Evolutionary conservation across 2,329 filamentous ascomycete genomes (phyloP), one percentile per base, ranked within the genome.

Genomic region (Zymoseptoria crescenta): DNA sequence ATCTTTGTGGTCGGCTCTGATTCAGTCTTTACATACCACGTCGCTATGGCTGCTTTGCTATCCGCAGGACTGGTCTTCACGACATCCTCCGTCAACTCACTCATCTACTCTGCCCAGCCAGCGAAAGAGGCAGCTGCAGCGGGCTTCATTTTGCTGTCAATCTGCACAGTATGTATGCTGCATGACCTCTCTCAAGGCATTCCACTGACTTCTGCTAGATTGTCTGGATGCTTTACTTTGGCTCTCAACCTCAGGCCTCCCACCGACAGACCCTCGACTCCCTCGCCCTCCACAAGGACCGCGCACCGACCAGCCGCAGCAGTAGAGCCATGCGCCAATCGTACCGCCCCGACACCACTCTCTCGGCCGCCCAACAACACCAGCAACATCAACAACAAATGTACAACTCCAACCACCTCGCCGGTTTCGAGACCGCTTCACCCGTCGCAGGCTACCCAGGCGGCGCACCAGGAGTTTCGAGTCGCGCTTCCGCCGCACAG

Each of bases 141-240:
- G 61, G 94, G 94, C 52, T 95, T 95, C 74, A 96, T 99, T 62
- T 81, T 99, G 56, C 80, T 97, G 52, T 93, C 91, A 59, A 96
- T 97, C 84, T 86, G 96, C 57, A 85, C 88, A 67, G 92, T 96
- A 83, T 70, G 89, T 80, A 28, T 10, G 35, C 20, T n/a, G 13
- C 52, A 21, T 49, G 8, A 6, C 16, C 28, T 29, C 56, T 35
- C 20, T 56, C 35, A 58, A 30, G 9, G 28, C 55, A 63, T 29
- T 20, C 1, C 13, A 49, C 52, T 49, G 48, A 41, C 70, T 74
- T 62, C 74, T 27, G 52, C 49, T 45, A 96, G 92, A 89, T 96
- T 68, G 84, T 97, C 60, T 99, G 94, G 94, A 96, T 96, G 67
- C 96, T 97, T 77, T 97, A 97, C 80, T 99, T 96, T 70, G 94